phyloP scores from a whole-genome alignment of 169 alveolate species.

The Plasmodium ovale region DNA sequence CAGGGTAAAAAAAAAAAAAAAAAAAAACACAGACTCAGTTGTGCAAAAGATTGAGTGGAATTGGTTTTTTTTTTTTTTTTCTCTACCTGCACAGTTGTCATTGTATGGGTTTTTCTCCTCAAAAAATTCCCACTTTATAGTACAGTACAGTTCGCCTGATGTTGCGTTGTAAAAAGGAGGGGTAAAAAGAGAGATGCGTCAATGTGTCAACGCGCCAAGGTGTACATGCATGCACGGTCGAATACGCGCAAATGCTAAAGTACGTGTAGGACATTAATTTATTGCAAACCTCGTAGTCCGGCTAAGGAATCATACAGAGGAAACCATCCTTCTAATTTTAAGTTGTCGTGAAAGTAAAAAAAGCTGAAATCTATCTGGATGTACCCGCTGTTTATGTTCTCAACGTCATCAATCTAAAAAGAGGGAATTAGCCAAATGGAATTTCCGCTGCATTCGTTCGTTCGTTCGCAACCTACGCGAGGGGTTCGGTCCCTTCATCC shows the following conservation, averaged over 20 bases:
- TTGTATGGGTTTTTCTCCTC: conserved; percentile 78
- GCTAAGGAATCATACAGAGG: conserved; percentile 73
- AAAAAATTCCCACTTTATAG: conserved; percentile 73
- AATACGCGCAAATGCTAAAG: too few species aligned
- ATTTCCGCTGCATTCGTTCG: too few species aligned
- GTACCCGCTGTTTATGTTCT: conserved; percentile 55
- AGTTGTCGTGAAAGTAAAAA: conserved; percentile 69
- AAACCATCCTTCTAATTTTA: conserved; percentile 76
- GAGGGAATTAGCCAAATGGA: too few species aligned
- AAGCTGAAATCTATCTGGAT: conserved; percentile 71
- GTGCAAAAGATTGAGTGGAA: not conserved
- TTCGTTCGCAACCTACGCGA: too few species aligned
- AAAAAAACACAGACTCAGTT: not conserved
- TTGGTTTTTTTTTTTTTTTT: too few species aligned
- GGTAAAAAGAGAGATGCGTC: not conserved
- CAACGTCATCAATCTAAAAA: conserved; percentile 69
- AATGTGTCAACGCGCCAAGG: too few species aligned
- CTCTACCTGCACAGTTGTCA: conserved; percentile 72
- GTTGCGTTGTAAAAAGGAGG: not conserved
- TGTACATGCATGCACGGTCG: too few species aligned
- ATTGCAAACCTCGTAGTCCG: conserved; percentile 57
- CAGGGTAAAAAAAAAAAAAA: not conserved
- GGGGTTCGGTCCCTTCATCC: too few species aligned
- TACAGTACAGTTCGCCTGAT: conserved; percentile 71
- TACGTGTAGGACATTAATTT: not conserved